phyloP scores from a whole-genome alignment of 2,329 filamentous ascomycete species.

The Hymenoscyphus fraxineus region DNA sequence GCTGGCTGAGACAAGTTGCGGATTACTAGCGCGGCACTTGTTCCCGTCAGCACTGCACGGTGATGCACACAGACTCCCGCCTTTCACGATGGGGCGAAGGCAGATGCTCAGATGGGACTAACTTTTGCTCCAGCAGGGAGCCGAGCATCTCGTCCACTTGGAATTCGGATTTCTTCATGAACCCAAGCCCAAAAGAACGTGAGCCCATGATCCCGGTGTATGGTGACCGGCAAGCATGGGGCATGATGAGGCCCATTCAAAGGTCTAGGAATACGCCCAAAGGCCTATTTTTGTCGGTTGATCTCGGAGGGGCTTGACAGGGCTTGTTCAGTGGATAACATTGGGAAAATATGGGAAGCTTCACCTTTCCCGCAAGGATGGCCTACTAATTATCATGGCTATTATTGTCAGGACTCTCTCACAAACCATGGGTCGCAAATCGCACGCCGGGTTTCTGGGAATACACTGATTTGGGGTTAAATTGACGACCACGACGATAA shows the following conservation, averaged over 20 bases:
- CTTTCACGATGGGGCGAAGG: background rate
- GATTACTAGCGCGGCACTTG: background rate
- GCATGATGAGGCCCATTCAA: background rate
- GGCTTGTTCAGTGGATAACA: slow-evolving; percentile 1
- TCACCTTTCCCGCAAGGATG: background rate
- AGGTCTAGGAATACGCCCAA: background rate
- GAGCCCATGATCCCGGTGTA: background rate
- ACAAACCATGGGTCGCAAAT: background rate
- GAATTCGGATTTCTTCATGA: background rate
- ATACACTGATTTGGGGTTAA: background rate
- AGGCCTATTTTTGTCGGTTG: slow-evolving; percentile 3
- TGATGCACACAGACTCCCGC: background rate
- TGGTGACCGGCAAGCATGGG: slow-evolving; percentile 1
- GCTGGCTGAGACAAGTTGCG: slow-evolving; percentile 2
- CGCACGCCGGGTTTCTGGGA: slow-evolving; percentile 10
- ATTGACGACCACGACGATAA: background rate
- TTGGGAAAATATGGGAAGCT: background rate
- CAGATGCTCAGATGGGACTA: slow-evolving; percentile 3
- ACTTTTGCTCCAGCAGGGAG: slow-evolving; percentile 2
- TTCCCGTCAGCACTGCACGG: background rate
- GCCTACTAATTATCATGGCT: background rate
- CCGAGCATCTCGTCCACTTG: background rate
- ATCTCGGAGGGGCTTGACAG: background rate
- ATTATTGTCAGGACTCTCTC: background rate
- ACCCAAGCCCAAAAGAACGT: background rate